These are phyloP conservation scores for Ogataea degrootiae DNA, from an alignment of 805 yeast species.

Conservation along the genomic window DNA sequence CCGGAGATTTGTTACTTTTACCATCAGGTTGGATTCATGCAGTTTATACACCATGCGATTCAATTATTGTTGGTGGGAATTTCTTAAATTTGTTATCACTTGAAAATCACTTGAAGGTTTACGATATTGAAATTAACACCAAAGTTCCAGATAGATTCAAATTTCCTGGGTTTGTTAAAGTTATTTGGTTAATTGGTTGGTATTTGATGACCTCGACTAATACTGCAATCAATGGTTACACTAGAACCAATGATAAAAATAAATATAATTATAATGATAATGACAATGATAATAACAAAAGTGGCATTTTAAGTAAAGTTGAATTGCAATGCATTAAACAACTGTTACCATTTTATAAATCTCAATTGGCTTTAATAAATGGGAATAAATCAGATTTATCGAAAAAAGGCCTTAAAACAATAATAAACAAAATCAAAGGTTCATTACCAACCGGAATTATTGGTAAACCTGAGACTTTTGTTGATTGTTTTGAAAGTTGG, in stretches of 20 bases:
- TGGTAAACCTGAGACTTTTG: slow-evolving; percentile 22
- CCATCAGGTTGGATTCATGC: slow-evolving; percentile 96
- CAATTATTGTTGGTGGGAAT: slow-evolving; percentile 85
- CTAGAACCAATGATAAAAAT: too few species aligned
- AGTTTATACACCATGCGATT: slow-evolving; percentile 76
- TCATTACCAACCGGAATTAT: slow-evolving; percentile 20
- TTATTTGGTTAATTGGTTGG: slow-evolving; percentile 64
- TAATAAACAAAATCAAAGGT: slow-evolving; percentile 12
- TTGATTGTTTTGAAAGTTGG: slow-evolving; percentile 21
- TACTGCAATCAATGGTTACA: too few species aligned
- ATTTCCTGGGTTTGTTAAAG: slow-evolving; percentile 70
- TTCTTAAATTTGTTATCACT: slow-evolving; percentile 65
- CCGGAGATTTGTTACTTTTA: slow-evolving; percentile 74
- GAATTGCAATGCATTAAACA: slow-evolving; percentile 18
- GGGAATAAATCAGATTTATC: slow-evolving; percentile 4
- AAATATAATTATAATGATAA: too few species aligned
- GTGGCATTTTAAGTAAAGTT: slow-evolving; percentile 3
- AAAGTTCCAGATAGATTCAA: slow-evolving; percentile 72
- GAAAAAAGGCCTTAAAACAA: slow-evolving; percentile 13
- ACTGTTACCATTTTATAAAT: slow-evolving; percentile 21
- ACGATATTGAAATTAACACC: slow-evolving; percentile 58
- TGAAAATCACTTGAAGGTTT: slow-evolving; percentile 56
- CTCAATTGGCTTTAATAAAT: slow-evolving; percentile 15
- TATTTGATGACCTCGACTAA: slow-evolving; percentile 22
- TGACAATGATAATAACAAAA: slow-evolving; percentile 2